phyloP scores from a whole-genome alignment of 208 protist genomes.

The Trypanosoma brucei region DNA sequence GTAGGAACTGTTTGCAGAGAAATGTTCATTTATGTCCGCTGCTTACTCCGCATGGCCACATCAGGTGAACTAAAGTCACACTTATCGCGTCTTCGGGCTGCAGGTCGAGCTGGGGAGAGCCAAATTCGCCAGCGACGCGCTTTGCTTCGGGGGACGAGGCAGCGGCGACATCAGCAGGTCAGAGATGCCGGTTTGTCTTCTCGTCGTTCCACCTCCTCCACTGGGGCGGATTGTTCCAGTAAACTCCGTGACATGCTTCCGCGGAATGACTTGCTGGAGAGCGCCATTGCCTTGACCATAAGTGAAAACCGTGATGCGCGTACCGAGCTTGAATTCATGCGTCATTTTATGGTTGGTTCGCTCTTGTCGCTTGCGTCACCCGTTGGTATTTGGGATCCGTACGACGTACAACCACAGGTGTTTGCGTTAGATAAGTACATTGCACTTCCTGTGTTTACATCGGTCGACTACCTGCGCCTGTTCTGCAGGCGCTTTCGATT shows the following conservation, averaged over 20 bases:
- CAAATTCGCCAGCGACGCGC: constrained; percentile 5
- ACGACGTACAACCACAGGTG: constrained; percentile 85
- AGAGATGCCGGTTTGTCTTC: neutral
- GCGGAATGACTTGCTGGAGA: constrained; percentile 61
- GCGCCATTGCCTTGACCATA: constrained; percentile 69
- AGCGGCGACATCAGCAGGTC: neutral
- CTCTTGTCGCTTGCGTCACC: constrained; percentile 81
- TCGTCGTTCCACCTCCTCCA: constrained; percentile 7
- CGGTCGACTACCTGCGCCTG: constrained; percentile 57
- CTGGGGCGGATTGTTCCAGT: neutral
- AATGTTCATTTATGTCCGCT: constrained; percentile 10
- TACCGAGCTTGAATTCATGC: constrained; percentile 76
- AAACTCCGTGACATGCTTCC: constrained; percentile 44
- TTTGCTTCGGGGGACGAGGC: neutral
- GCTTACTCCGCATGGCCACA: constrained; percentile 11
- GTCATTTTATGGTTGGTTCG: constrained; percentile 63
- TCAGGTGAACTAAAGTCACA: constrained; percentile 12
- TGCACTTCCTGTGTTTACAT: constrained; percentile 86
- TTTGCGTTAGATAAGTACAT: constrained; percentile 84
- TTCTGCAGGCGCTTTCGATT: constrained; percentile 73
- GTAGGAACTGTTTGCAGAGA: neutral
- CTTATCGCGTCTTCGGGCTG: constrained; percentile 13
- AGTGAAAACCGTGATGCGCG: constrained; percentile 71
- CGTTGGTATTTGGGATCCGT: constrained; percentile 75
- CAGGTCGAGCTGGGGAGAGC: constrained; percentile 5